phyloP scores from a whole-genome alignment of 208 protist genomes.

The Trypanosoma mega region DNA sequence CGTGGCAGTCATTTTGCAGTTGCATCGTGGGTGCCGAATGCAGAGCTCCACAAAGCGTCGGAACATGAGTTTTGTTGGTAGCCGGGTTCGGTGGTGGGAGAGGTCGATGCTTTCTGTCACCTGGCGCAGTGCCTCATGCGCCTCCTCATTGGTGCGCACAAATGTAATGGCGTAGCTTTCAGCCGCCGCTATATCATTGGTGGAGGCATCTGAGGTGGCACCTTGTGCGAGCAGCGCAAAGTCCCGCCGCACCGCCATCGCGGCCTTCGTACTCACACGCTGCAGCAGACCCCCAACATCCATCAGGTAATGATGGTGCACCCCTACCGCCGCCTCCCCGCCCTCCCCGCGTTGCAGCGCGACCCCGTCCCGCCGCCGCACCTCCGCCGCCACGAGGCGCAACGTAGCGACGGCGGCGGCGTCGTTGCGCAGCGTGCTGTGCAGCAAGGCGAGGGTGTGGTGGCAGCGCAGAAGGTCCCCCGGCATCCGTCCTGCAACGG shows the following conservation, averaged over 20 bases:
- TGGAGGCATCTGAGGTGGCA: constrained; percentile 20
- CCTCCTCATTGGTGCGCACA: constrained; percentile 57
- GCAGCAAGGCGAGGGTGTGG: constrained; percentile 70
- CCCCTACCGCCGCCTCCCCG: not conserved
- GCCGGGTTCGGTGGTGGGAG: constrained; percentile 28
- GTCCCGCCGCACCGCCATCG: constrained; percentile 32
- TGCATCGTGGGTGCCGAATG: constrained; percentile 59
- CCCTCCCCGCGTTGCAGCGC: not conserved
- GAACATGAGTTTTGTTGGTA: constrained; percentile 56
- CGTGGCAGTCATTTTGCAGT: constrained; percentile 69
- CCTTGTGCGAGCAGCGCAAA: constrained; percentile 40
- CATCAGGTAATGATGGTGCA: constrained; percentile 50
- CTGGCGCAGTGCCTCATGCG: constrained; percentile 51
- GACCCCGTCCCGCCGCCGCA: constrained; percentile 2
- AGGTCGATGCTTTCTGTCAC: constrained; percentile 41
- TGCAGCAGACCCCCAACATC: constrained; percentile 63
- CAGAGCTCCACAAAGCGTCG: constrained; percentile 71
- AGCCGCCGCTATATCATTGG: constrained; percentile 46
- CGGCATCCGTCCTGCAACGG: constrained; percentile 10
- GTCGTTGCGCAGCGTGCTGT: constrained; percentile 59
- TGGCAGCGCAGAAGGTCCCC: constrained; percentile 38
- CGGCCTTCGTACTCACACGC: constrained; percentile 34
- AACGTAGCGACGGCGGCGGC: constrained; percentile 53
- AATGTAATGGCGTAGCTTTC: constrained; percentile 57
- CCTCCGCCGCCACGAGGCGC: constrained; percentile 27